These are phyloP conservation scores for Prunus padus DNA, from an alignment of 306 rosid genomes.

Conservation along the genomic window DNA sequence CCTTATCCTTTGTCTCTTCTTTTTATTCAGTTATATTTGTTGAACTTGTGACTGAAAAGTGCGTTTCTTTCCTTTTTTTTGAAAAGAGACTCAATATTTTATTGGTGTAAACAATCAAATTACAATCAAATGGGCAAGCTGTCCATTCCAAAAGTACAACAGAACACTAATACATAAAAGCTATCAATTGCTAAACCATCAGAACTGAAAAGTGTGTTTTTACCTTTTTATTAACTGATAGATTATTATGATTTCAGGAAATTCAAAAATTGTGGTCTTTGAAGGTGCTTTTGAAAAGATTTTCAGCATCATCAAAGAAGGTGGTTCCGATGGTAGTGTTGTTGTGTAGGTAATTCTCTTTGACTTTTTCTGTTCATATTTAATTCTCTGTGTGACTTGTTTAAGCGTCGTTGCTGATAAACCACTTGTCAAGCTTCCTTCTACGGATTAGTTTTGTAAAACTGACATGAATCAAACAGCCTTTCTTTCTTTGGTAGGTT, in stretches of 20 bases:
- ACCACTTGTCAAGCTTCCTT: not conserved
- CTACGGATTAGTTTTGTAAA: not conserved
- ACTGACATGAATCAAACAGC: not conserved
- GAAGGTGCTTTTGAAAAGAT: conserved; percentile 97
- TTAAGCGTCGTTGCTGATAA: conserved; percentile 5
- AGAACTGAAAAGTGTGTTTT: conserved; percentile 1
- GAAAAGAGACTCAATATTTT: not conserved
- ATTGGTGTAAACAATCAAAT: not conserved
- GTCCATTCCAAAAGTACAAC: not conserved
- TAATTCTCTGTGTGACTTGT: conserved; percentile 19
- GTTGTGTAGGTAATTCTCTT: conserved; percentile 80
- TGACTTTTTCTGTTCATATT: conserved; percentile 7
- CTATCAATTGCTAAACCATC: not conserved
- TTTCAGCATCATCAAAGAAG: conserved; percentile 87
- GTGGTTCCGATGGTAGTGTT: conserved; percentile 94
- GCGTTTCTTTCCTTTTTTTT: not conserved
- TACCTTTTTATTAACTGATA: conserved; percentile 14
- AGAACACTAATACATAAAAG: not conserved
- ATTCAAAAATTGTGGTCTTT: conserved; percentile 93
- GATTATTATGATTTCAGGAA: conserved; percentile 60
- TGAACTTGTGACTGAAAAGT: not conserved
- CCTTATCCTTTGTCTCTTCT: conserved; percentile 13
- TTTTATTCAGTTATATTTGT: conserved; percentile 7
- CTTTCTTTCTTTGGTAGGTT: not conserved
- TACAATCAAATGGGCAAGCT: not conserved